Percentiles rank a stretch among this genome's conserved stretches.
Conservation (phyloP, 2,329 filamentous ascomycete species). For the Clarireedia sp. region DNA sequence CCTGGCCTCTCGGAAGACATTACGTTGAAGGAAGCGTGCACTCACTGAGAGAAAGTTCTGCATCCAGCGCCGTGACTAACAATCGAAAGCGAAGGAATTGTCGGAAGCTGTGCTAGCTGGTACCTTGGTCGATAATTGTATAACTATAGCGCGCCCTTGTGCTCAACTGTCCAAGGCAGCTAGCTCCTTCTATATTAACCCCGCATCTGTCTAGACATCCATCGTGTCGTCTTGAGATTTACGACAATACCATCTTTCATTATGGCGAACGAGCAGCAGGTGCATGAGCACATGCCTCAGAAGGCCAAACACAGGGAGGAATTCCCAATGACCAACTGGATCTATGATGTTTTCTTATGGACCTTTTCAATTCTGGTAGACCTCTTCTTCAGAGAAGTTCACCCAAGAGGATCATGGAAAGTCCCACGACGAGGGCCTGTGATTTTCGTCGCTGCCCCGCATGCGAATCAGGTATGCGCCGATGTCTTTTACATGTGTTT, state of each 20-base stretch:
- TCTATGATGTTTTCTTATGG: conserved; percentile 73
- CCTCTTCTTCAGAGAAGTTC: conserved; percentile 96
- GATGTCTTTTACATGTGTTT: background rate
- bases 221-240: background rate
- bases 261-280: conserved; percentile 10
- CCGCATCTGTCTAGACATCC: background rate
- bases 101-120: background rate
- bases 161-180: background rate
- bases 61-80: background rate
- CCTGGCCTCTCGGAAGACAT: background rate
- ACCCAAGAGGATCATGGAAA: conserved; percentile 91
- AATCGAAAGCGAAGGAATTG: too few species aligned
- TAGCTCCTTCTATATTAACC: background rate
- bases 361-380: conserved; percentile 77
- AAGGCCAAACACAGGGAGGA: conserved; percentile 10
- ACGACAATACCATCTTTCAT: background rate
- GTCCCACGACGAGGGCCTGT: conserved; percentile 82
- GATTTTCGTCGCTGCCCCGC: conserved; percentile 91
- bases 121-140: background rate
- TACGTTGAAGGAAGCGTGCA: background rate
- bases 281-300: conserved; percentile 13
- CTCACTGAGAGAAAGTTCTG: background rate
- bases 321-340: conserved; percentile 37
- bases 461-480: conserved; percentile 76
- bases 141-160: background rate